A percentile compares a stretch with the other conserved stretches of the same genome.
phyloP scores from a whole-genome alignment of 2,329 filamentous ascomycete genomes.

The Sarocladium brachiariae region DNA sequence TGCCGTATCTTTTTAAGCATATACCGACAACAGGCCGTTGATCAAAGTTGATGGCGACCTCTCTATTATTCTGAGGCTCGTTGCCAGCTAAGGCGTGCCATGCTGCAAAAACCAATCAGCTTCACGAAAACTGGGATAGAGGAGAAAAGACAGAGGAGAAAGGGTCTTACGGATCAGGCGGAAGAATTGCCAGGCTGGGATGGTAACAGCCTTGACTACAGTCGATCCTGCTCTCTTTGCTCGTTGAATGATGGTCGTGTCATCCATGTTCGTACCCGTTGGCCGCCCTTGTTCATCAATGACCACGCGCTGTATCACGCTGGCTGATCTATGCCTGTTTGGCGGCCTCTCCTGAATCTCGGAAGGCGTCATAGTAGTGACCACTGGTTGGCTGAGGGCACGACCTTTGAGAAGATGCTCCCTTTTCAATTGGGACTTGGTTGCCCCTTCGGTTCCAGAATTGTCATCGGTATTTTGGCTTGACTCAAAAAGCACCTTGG shows the following conservation, averaged over 20 bases:
- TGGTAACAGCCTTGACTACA: slow-evolving; percentile 74
- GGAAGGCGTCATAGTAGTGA: slow-evolving; percentile 12
- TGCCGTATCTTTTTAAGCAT: slow-evolving; percentile 79
- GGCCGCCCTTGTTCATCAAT: slow-evolving; percentile 44
- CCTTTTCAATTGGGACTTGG: not conserved
- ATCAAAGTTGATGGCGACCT: slow-evolving; percentile 84
- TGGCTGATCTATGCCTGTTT: slow-evolving; percentile 44
- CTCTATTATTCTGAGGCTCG: slow-evolving; percentile 58
- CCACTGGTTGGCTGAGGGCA: not conserved
- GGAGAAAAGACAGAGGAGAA: too few relatives aligned
- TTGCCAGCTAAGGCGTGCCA: slow-evolving; percentile 66
- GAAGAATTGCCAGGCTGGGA: slow-evolving; percentile 97
- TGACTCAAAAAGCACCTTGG: not conserved
- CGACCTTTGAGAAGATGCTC: slow-evolving; percentile 3
- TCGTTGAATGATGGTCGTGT: slow-evolving; percentile 34
- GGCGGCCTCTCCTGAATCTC: slow-evolving; percentile 25
- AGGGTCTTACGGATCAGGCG: slow-evolving; percentile 70
- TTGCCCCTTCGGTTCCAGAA: not conserved
- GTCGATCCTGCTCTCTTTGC: slow-evolving; percentile 39
- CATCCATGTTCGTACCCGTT: slow-evolving; percentile 28
- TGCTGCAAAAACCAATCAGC: slow-evolving; percentile 54
- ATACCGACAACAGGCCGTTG: slow-evolving; percentile 83
- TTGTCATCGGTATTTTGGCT: not conserved
- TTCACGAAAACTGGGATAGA: too few relatives aligned
- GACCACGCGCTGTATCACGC: slow-evolving; percentile 55